A percentile compares a stretch with the other conserved stretches of the same genome.
These are phyloP conservation scores for Auricularia auricula-judae DNA, from an alignment of 768 basidiomycete species.

Conservation along the genomic window DNA sequence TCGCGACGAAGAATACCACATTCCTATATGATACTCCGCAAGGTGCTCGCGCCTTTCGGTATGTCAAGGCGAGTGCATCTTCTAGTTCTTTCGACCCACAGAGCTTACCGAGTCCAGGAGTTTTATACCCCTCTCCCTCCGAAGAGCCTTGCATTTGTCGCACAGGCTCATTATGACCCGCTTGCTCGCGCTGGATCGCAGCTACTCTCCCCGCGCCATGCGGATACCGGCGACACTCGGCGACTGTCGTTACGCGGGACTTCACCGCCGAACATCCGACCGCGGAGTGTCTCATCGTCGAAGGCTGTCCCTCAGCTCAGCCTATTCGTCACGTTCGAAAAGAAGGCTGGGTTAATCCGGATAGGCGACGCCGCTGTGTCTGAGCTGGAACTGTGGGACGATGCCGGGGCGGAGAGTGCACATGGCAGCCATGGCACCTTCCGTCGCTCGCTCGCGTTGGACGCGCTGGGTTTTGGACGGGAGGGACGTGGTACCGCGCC, in stretches of 20 bases:
- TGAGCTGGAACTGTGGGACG: constrained; percentile 56
- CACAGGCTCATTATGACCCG: constrained; percentile 7
- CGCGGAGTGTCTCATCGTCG: background rate
- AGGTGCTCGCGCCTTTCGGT: constrained; percentile 73
- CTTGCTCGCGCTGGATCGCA: background rate
- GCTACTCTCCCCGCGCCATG: background rate
- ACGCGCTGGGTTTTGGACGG: constrained; percentile 25
- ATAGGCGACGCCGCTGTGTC: constrained; percentile 70
- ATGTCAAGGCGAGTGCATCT: constrained; percentile 49
- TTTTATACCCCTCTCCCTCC: constrained; percentile 71
- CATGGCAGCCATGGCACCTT: background rate
- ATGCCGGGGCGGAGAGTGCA: constrained; percentile 1
- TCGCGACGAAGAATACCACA: constrained; percentile 64
- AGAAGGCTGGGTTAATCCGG: constrained; percentile 78
- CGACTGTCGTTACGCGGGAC: constrained; percentile 7
- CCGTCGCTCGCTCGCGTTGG: constrained; percentile 33
- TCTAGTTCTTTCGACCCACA: background rate
- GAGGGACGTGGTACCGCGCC: constrained; percentile 23
- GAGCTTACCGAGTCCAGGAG: constrained; percentile 37
- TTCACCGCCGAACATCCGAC: background rate
- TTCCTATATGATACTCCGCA: constrained; percentile 72
- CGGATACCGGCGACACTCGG: background rate
- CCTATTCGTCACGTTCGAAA: constrained; percentile 78
- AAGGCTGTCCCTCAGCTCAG: constrained; percentile 39
- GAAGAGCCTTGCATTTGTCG: constrained; percentile 53